A percentile compares a stretch with the other conserved stretches of the same genome.
phyloP scores from a whole-genome alignment of 2,329 filamentous ascomycete genomes.

The Bipolaris bicolor region DNA sequence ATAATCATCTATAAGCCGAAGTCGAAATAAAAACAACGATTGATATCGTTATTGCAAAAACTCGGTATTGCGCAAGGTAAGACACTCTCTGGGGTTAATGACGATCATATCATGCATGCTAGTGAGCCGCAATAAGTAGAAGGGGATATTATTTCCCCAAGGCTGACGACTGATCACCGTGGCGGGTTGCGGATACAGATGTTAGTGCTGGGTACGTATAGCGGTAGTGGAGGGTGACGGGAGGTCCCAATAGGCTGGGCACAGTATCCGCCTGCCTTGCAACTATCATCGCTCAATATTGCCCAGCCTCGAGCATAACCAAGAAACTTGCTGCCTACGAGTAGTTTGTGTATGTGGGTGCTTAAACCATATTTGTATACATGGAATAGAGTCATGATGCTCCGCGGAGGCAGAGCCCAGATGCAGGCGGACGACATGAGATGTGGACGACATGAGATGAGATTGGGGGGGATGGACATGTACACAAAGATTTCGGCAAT shows the following conservation, averaged over 20 bases:
- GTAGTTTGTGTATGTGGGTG: not conserved
- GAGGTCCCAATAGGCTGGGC: conserved; percentile 3
- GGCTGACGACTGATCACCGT: not conserved
- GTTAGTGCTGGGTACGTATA: not conserved
- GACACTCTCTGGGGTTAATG: conserved; percentile 4
- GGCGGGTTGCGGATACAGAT: not conserved
- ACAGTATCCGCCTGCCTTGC: not conserved
- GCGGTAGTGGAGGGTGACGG: conserved; percentile 3
- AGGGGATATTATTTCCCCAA: not conserved
- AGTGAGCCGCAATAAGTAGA: conserved; percentile 14
- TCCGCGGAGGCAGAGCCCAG: not conserved
- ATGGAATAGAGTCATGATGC: not conserved
- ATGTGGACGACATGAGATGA: not conserved
- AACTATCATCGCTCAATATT: not conserved
- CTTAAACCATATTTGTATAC: not conserved
- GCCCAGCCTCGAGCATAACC: not conserved
- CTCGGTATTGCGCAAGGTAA: conserved; percentile 12
- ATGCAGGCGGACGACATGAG: not conserved
- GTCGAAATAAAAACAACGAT: not conserved
- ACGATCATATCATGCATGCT: conserved; percentile 9
- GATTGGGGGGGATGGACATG: not conserved
- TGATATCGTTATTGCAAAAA: conserved; percentile 8
- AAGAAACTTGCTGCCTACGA: not conserved
- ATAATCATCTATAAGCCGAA: not conserved
- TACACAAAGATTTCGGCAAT: not conserved